Evolutionary conservation across 352 stramenopile genomes (phyloP).

Genomic region (Globisporangium iwayamae): DNA sequence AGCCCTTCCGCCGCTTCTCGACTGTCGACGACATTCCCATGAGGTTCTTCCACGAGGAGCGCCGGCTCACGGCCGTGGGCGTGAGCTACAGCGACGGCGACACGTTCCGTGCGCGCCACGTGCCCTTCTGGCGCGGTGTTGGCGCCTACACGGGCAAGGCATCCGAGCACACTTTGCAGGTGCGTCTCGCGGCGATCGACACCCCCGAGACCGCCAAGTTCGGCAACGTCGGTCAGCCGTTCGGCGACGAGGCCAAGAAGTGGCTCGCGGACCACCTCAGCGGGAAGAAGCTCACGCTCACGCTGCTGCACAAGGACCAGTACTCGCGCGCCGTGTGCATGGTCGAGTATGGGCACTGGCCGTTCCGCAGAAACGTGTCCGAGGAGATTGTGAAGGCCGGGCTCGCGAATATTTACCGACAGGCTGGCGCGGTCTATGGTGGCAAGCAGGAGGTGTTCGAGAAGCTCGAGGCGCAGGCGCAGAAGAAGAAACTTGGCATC

Average conservation of each 20-base stretch:
- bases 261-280: constrained; percentile 54
- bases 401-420: constrained; percentile 68
- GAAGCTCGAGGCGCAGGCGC: constrained; percentile 54
- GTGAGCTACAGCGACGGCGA: constrained; percentile 77
- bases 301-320: constrained; percentile 81
- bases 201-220: constrained; percentile 87
- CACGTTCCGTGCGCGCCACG: constrained; percentile 76
- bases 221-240: constrained; percentile 68
- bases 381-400: constrained; percentile 80
- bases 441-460: constrained; percentile 68
- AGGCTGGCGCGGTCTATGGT: constrained; percentile 79
- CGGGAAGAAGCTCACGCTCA: constrained; percentile 58
- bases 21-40: constrained; percentile 81
- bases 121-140: constrained; percentile 42
- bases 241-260: constrained; percentile 74
- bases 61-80: constrained; percentile 40
- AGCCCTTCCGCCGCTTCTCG: constrained; percentile 64
- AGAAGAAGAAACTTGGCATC: constrained; percentile 62
- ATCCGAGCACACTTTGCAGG: constrained; percentile 80
- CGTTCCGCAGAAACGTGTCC: constrained; percentile 76
- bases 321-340: constrained; percentile 79
- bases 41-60: constrained; percentile 63
- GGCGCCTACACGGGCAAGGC: constrained; percentile 51
- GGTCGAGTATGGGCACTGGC: constrained; percentile 76
- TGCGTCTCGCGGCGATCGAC: constrained; percentile 81